Evolutionary conservation across 495 filamentous ascomycete species (phyloP).

Genomic region (Antarctomyces pellizariae): DNA sequence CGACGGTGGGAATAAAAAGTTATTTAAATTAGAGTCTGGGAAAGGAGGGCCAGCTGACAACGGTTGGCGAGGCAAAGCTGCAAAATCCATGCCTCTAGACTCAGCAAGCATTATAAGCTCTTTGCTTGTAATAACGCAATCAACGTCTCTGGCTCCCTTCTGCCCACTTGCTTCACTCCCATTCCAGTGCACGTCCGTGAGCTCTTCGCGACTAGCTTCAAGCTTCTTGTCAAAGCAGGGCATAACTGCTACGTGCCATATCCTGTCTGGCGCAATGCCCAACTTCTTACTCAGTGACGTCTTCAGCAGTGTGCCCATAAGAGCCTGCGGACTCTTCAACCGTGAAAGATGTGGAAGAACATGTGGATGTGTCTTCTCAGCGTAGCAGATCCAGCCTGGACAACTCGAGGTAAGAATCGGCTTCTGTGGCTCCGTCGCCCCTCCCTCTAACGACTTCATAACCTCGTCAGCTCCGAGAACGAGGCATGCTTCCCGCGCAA

Average conservation of each 20-base stretch:
- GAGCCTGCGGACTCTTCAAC: slow-evolving; percentile 81
- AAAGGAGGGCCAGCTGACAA: slow-evolving; percentile 23
- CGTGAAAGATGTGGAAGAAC: slow-evolving; percentile 77
- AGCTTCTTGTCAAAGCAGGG: slow-evolving; percentile 99
- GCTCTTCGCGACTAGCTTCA: slow-evolving; percentile 78
- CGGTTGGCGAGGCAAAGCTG: slow-evolving; percentile 34
- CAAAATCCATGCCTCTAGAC: slow-evolving; percentile 50
- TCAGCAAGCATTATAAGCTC: slow-evolving; percentile 77
- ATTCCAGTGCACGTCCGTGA: slow-evolving; percentile 62
- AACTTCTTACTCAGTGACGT: slow-evolving; percentile 48
- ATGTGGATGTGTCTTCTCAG: slow-evolving; percentile 88
- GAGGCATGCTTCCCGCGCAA: slow-evolving; percentile 50
- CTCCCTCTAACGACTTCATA: slow-evolving; percentile 16
- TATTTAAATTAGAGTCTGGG: slow-evolving; percentile 41
- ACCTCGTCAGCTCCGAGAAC: slow-evolving; percentile 67
- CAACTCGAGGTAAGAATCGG: slow-evolving; percentile 81
- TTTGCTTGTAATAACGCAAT: slow-evolving; percentile 90
- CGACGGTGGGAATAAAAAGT: slow-evolving; percentile 39
- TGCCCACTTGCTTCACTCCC: slow-evolving; percentile 8
- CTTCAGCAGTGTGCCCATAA: slow-evolving; percentile 76
- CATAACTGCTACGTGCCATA: slow-evolving; percentile 92
- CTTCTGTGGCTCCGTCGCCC: slow-evolving; percentile 24
- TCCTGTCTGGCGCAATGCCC: slow-evolving; percentile 47
- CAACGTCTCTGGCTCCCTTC: slow-evolving; percentile 57
- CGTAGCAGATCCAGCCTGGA: slow-evolving; percentile 96